These are phyloP conservation scores for Tricholoma flavovirens DNA, from an alignment of 768 basidiomycete genomes.

Conservation along the genomic window DNA sequence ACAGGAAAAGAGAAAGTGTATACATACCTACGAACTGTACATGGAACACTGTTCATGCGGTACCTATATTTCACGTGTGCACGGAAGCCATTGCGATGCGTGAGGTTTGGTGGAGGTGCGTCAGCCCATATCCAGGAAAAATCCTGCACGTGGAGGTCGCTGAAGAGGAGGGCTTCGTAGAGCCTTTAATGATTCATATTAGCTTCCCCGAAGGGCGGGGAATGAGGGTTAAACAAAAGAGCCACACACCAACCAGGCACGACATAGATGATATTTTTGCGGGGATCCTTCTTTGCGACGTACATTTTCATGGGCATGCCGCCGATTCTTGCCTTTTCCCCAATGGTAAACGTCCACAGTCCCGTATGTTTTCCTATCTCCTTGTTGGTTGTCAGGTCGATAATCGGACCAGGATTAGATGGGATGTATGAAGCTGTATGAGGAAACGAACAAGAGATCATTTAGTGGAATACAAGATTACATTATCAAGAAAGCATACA, in stretches of 20 bases:
- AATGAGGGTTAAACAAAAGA: not conserved
- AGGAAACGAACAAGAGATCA: not conserved
- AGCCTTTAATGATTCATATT: slow-evolving; percentile 33
- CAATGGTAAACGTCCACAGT: slow-evolving; percentile 81
- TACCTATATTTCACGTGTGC: slow-evolving; percentile 64
- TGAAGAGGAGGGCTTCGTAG: slow-evolving; percentile 50
- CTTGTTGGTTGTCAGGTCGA: slow-evolving; percentile 50
- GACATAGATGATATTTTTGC: slow-evolving; percentile 63
- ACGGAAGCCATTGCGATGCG: slow-evolving; percentile 37
- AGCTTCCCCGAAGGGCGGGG: not conserved
- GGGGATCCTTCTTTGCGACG: slow-evolving; percentile 64
- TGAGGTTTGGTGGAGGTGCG: slow-evolving; percentile 41
- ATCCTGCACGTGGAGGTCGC: slow-evolving; percentile 32
- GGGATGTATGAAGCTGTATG: slow-evolving; percentile 70
- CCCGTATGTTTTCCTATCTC: slow-evolving; percentile 61
- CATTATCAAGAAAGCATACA: slow-evolving; percentile 33
- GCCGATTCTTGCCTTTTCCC: slow-evolving; percentile 65
- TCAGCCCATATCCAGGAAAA: slow-evolving; percentile 81
- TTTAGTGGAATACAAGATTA: not conserved
- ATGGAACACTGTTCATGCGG: slow-evolving; percentile 51
- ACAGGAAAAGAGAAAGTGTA: not conserved
- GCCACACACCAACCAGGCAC: slow-evolving; percentile 62
- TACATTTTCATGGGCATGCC: slow-evolving; percentile 63
- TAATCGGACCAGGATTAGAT: slow-evolving; percentile 63
- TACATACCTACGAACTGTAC: slow-evolving; percentile 46